phyloP scores from a whole-genome alignment of 192 early-diverging fungal genomes.

The Podila clonocystis region DNA sequence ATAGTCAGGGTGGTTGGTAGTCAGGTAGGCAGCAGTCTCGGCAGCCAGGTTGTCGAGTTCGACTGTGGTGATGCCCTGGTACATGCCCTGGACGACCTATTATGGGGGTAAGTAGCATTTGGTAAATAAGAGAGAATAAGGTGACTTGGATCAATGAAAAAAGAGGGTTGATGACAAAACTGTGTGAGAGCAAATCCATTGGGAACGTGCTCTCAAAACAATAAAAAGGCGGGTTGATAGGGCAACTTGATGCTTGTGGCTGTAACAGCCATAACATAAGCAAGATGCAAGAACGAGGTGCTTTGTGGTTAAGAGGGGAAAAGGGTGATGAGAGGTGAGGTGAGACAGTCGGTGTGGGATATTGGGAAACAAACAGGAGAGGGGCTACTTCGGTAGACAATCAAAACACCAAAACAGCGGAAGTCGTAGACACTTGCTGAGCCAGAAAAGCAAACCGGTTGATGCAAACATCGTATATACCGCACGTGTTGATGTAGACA shows the following conservation, averaged over 20 bases:
- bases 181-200: not conserved
- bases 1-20: slow-evolving; percentile 95
- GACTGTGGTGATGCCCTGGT: slow-evolving; percentile 96
- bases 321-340: not conserved
- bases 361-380: not conserved
- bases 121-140: not conserved
- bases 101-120: not conserved
- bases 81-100: slow-evolving; percentile 91
- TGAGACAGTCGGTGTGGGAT: not conserved
- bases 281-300: too few species aligned
- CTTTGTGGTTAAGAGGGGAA: too few species aligned
- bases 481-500: too few species aligned
- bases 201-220: not conserved
- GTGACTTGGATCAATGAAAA: not conserved
- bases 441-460: not conserved
- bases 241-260: not conserved
- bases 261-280: not conserved
- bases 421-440: not conserved
- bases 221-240: not conserved
- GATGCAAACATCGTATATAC: too few species aligned
- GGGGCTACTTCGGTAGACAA: slow-evolving; percentile 2
- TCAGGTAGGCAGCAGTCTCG: slow-evolving; percentile 90
- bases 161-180: not conserved
- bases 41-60: slow-evolving; percentile 98
- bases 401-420: slow-evolving; percentile 3